Evolutionary conservation across 352 stramenopile genomes (phyloP), one percentile per base, ranked within the genome.

Genomic region (Thalassiosira mediterranea): DNA sequence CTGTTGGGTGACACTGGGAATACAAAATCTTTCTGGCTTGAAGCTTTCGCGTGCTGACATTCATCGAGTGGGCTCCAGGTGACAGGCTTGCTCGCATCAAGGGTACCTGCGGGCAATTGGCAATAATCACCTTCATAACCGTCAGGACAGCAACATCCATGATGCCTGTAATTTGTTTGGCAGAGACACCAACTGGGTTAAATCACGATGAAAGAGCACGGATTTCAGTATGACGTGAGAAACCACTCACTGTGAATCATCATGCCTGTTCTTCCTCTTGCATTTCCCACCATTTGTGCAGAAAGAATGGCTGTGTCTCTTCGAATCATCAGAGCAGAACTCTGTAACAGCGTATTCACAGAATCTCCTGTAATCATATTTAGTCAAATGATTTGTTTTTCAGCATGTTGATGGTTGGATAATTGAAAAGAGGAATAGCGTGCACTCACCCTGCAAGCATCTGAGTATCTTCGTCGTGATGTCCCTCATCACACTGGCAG

Each of bases 81-180:
- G 19, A 73, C 32, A 42, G 53, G 5, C 29, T 34, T 60, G 10
- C 52, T 53, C 26, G 67, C 62, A 26, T 79, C 58, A 31, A 72
- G 1, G 10, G 61, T 56, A 2, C 70, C 70, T 4, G 13, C 37
- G 10, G 70, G 70, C 26, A 72, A 53, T 11, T 79, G 70, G 44
- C 70, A 79, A 38, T 68, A 68, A 52, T 79, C 60, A n/a, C 70
- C 70, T 48, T 72, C 70, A 63, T 64, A 79, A 23, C 70, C 70
- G 19, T 68, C 53, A 4, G 70, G 70, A 28, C 70, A 79, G 25
- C 70, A 79, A 17, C 70, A 79, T 15, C 70, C 70, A 32, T 79
- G 70, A 46, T 79, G 70, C 51, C n/a, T n/a, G n/a, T n/a, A n/a
- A n/a, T n/a, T n/a, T n/a, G n/a, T n/a, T n/a, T n/a, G n/a, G n/a